Base-by-base conservation (phyloP, 257 asterid genomes). In the Solanum tarapatanum region DNA sequence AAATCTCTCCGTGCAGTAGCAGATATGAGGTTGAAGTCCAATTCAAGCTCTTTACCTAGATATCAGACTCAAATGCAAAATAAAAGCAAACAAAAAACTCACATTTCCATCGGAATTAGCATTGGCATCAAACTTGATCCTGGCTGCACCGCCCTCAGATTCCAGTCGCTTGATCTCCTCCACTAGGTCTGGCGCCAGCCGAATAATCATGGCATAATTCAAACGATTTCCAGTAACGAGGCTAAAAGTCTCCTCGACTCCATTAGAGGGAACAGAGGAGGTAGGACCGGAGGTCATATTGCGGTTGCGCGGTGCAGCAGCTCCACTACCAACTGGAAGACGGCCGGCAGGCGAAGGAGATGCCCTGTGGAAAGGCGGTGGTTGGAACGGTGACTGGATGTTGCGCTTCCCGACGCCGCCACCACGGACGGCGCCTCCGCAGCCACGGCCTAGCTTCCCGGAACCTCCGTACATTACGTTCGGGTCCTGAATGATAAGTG, bases 111-210 rank as follows among this genome's bases (percentile, higher is more conserved):
- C 84, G 13, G 94, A 87, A 86, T 93, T 95, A 86, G 98, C 95
- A 94, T 93, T 92, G 89, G 92, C 94, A 87, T 94, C 98, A 89
- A 97, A 97, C 92, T 94, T 97, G 87, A 97, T 96, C 89, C 94
- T 92, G 83, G 96, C 95, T 32, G 85, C 75, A 19, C 91, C 93
- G 28, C 99, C 99, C 85, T 91, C 93, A 11, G 93, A 92, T 95
- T 95, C 99, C 89, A 91, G 95, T 87, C 96, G 97, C 94, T 92
- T 97, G 98, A 97, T 97, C 99, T 97, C 99, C 92, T 97, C 99
- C 77, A 96, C 98, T 26, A 97, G 95, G 94, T 94, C 98, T 16
- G 99, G 98, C 62, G 94, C 91, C 90, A 97, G 91, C 90, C 94
- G 92, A 70, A 97, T 93, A 39, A 95, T 94, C 99, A 97, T 97